These are phyloP conservation scores for Chlorella sp. DNA, from an alignment of 139 green algal species.

Conservation along the genomic window DNA sequence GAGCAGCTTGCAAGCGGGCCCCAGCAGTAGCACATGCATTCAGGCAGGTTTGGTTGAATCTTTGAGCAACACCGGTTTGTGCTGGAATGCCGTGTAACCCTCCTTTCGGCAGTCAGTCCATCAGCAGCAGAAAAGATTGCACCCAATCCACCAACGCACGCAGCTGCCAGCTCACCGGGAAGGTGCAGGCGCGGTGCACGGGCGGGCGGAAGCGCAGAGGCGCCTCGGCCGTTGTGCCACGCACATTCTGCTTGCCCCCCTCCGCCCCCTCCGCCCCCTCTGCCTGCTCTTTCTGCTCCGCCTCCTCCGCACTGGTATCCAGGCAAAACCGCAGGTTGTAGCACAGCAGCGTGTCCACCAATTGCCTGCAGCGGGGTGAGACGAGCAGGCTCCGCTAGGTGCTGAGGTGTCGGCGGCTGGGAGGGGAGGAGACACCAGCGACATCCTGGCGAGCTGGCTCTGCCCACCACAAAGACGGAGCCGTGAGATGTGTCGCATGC, in stretches of 20 bases:
- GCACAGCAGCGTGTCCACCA: conserved; percentile 68
- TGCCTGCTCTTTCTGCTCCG: conserved; percentile 23
- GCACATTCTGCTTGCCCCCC: conserved; percentile 7
- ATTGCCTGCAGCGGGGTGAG: background rate
- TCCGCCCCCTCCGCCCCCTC: background rate
- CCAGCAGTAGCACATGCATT: background rate
- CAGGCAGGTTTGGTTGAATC: background rate
- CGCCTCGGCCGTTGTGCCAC: background rate
- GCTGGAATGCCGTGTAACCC: no score
- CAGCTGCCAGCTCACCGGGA: conserved; percentile 29
- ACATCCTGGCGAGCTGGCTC: no score
- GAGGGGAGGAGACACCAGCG: background rate
- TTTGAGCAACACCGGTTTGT: background rate
- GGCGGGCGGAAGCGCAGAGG: conserved; percentile 47
- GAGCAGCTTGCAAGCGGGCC: background rate
- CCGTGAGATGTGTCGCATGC: background rate
- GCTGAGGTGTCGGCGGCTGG: background rate
- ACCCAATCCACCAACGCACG: background rate
- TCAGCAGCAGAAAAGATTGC: background rate
- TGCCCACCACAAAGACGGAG: background rate
- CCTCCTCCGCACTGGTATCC: conserved; percentile 37
- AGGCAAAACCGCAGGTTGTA: conserved; percentile 69
- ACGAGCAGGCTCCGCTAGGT: background rate
- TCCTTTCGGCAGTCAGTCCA: no score
- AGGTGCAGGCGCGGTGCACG: conserved; percentile 49